These are phyloP conservation scores for Fusarium sp. DNA, from an alignment of 2,329 filamentous ascomycete genomes.

Conservation along the genomic window DNA sequence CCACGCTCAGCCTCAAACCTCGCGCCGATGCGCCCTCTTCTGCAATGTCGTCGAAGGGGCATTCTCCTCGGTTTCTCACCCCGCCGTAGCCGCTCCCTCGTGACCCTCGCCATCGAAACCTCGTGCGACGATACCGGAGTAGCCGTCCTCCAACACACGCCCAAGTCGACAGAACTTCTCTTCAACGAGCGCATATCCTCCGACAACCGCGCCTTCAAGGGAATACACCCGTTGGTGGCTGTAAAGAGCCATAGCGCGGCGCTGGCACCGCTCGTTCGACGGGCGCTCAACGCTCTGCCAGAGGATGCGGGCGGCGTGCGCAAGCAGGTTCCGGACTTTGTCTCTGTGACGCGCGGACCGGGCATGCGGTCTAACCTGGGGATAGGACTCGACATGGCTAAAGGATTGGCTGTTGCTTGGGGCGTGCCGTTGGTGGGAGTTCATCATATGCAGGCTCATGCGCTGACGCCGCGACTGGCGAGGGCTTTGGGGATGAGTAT, in stretches of 20 bases:
- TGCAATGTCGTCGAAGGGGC: conserved; percentile 12
- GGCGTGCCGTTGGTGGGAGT: conserved; percentile 84
- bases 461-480: conserved; percentile 84
- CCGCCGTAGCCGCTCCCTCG: conserved; percentile 50
- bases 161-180: conserved; percentile 66
- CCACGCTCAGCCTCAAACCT: background rate
- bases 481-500: conserved; percentile 63
- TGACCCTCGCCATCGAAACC: conserved; percentile 80
- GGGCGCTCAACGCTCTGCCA: conserved; percentile 68
- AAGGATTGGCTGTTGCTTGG: conserved; percentile 88
- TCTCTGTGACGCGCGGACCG: conserved; percentile 90
- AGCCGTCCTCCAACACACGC: conserved; percentile 75
- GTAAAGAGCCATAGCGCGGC: conserved; percentile 79
- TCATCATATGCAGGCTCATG: conserved; percentile 98
- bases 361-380: conserved; percentile 85
- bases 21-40: conserved; percentile 29
- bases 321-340: conserved; percentile 74
- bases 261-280: conserved; percentile 74
- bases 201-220: conserved; percentile 77
- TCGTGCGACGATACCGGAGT: conserved; percentile 96
- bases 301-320: conserved; percentile 33
- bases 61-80: background rate
- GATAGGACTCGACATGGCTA: conserved; percentile 83
- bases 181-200: conserved; percentile 87
- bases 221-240: conserved; percentile 82